A percentile compares a stretch with the other conserved stretches of the same genome.
These are phyloP conservation scores for Stachybotrys echinatus DNA, from an alignment of 2,329 filamentous ascomycete species.

Conservation along the genomic window DNA sequence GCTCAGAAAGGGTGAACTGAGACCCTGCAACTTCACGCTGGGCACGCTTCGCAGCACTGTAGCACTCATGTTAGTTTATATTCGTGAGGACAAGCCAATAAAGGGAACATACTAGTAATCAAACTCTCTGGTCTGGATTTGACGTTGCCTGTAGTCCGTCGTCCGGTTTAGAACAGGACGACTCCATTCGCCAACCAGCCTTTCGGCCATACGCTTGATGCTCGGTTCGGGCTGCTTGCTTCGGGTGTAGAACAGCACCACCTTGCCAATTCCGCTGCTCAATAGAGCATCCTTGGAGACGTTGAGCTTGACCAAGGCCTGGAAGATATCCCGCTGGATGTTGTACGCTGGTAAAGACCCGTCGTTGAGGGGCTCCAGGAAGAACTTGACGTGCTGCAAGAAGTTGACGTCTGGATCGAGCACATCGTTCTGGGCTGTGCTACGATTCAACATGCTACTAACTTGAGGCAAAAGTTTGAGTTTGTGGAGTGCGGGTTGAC, in stretches of 20 bases:
- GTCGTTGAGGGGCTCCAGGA: conserved; percentile 91
- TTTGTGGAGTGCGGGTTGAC: conserved; percentile 84
- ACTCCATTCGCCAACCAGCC: conserved; percentile 92
- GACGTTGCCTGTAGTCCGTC: conserved; percentile 88
- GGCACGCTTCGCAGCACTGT: conserved; percentile 47
- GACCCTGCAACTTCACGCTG: conserved; percentile 43
- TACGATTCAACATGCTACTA: conserved; percentile 80
- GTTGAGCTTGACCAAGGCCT: conserved; percentile 70
- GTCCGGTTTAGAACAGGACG: conserved; percentile 89
- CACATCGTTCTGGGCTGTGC: conserved; percentile 76
- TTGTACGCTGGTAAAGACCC: conserved; percentile 93
- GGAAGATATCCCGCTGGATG: conserved; percentile 92
- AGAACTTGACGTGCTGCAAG: conserved; percentile 91
- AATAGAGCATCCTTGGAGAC: conserved; percentile 88
- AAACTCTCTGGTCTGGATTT: conserved; percentile 57
- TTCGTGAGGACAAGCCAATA: background rate
- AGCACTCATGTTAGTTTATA: conserved; percentile 9
- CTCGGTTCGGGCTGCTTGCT: conserved; percentile 81
- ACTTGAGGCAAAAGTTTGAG: conserved; percentile 91
- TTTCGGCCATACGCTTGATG: conserved; percentile 92
- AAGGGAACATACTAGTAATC: conserved; percentile 51
- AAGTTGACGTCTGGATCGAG: conserved; percentile 95
- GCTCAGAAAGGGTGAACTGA: conserved; percentile 45
- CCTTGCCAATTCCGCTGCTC: conserved; percentile 91
- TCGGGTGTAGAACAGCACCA: conserved; percentile 94